These are phyloP conservation scores for Leucaena leucocephala DNA, from an alignment of 306 rosid species.

Conservation along the genomic window DNA sequence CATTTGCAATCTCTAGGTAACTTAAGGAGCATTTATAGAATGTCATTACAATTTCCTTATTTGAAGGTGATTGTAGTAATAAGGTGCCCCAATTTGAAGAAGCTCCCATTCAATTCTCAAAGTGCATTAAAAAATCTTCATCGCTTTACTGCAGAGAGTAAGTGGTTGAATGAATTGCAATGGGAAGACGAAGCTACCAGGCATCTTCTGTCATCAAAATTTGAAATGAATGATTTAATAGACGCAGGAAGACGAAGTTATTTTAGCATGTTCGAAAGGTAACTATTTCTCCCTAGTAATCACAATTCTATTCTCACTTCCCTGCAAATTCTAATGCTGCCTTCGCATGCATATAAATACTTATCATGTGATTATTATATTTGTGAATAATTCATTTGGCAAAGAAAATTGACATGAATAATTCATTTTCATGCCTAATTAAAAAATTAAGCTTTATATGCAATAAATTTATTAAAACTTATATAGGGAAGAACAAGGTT, in stretches of 20 bases:
- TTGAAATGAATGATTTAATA: too few species aligned
- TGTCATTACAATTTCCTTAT: background rate
- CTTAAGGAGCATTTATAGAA: background rate
- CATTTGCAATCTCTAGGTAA: fast-evolving
- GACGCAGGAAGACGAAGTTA: too few species aligned
- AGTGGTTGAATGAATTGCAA: background rate
- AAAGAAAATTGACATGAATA: too few species aligned
- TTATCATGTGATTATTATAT: too few species aligned
- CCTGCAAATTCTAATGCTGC: background rate
- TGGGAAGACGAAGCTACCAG: background rate
- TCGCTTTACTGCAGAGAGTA: background rate
- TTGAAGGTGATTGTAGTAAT: background rate
- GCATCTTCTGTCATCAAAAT: background rate
- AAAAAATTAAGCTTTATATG: too few species aligned
- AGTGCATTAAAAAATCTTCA: background rate
- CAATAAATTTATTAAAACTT: too few species aligned
- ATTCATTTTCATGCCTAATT: too few species aligned
- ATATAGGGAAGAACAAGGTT: too few species aligned
- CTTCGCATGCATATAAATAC: background rate
- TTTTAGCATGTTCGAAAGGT: too few species aligned
- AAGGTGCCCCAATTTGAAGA: background rate
- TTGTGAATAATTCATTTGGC: too few species aligned
- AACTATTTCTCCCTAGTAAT: background rate
- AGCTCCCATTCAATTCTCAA: background rate
- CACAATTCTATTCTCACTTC: background rate